These are phyloP conservation scores for Alternaria tenuissima DNA, from an alignment of 2,329 filamentous ascomycete genomes.

Conservation along the genomic window DNA sequence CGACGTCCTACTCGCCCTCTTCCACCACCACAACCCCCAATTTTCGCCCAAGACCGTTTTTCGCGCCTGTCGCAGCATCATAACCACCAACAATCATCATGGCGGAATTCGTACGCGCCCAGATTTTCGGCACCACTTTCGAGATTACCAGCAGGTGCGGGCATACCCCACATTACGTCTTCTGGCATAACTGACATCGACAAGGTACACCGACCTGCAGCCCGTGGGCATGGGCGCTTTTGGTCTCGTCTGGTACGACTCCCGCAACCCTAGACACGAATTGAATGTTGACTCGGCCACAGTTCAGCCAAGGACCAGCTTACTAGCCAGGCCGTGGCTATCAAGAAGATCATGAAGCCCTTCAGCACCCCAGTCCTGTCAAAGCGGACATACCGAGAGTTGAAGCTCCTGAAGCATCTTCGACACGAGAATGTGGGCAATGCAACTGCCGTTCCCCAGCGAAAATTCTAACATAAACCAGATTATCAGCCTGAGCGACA, in stretches of 20 bases:
- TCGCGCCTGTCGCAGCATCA: conserved; percentile 33
- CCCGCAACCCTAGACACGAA: conserved; percentile 6
- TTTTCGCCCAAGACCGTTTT: conserved; percentile 15
- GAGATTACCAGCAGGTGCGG: conserved; percentile 96
- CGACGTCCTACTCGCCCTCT: conserved; percentile 25
- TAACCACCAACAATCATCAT: conserved; percentile 64
- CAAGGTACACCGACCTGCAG: conserved; percentile 95
- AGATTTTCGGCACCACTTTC: conserved; percentile 99
- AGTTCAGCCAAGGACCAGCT: conserved; percentile 98
- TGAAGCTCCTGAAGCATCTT: conserved; percentile 96
- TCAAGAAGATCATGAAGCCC: conserved; percentile 99
- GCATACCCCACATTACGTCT: conserved; percentile 35
- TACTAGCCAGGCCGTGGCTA: conserved; percentile 93
- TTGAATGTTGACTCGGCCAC: conserved; percentile 29
- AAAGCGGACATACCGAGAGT: conserved; percentile 95
- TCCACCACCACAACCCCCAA: conserved; percentile 12
- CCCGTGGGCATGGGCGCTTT: conserved; percentile 99
- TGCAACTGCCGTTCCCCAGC: neutral
- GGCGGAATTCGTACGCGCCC: conserved; percentile 98
- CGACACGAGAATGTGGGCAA: conserved; percentile 88
- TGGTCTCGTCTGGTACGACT: conserved; percentile 87
- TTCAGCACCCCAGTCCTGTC: conserved; percentile 99
- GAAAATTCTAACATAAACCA: conserved; percentile 31
- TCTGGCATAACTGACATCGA: conserved; percentile 32
- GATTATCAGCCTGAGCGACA: conserved; percentile 98